These are phyloP conservation scores for Akanthomyces muscarius DNA, from an alignment of 2,329 filamentous ascomycete genomes.

Conservation along the genomic window DNA sequence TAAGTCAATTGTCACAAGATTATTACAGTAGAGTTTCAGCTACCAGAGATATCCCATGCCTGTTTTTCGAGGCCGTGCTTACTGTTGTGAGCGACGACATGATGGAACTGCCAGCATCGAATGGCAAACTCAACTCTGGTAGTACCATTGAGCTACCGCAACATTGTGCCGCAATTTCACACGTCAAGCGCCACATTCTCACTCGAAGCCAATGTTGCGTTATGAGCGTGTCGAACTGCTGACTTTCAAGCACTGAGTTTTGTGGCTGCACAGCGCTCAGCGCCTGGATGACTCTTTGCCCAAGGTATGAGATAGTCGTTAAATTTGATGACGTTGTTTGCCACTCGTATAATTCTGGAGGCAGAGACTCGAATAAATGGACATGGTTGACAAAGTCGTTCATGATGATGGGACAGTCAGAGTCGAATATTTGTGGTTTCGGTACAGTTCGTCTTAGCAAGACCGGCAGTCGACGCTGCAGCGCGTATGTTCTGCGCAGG, in stretches of 20 bases:
- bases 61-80: constrained; percentile 28
- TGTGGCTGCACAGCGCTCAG: constrained; percentile 26
- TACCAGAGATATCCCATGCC: constrained; percentile 31
- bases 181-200: constrained; percentile 30
- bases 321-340: constrained; percentile 22
- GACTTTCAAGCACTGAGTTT: constrained; percentile 30
- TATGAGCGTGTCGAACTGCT: constrained; percentile 31
- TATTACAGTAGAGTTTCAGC: not conserved
- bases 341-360: constrained; percentile 31
- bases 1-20: not conserved
- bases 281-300: constrained; percentile 26
- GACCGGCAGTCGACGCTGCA: constrained; percentile 29
- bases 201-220: constrained; percentile 32
- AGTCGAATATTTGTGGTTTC: constrained; percentile 30
- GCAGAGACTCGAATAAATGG: constrained; percentile 28
- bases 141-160: not conserved
- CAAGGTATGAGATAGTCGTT: constrained; percentile 22
- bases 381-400: constrained; percentile 33
- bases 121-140: constrained; percentile 20
- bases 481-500: constrained; percentile 28
- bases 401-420: constrained; percentile 31
- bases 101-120: constrained; percentile 30
- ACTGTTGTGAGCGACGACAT: constrained; percentile 27
- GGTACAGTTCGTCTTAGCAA: constrained; percentile 28
- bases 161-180: constrained; percentile 19